A percentile compares a stretch with the other conserved stretches of the same genome.
Conservation (phyloP, 257 asterid genomes). For the Coffea eugenioides region DNA sequence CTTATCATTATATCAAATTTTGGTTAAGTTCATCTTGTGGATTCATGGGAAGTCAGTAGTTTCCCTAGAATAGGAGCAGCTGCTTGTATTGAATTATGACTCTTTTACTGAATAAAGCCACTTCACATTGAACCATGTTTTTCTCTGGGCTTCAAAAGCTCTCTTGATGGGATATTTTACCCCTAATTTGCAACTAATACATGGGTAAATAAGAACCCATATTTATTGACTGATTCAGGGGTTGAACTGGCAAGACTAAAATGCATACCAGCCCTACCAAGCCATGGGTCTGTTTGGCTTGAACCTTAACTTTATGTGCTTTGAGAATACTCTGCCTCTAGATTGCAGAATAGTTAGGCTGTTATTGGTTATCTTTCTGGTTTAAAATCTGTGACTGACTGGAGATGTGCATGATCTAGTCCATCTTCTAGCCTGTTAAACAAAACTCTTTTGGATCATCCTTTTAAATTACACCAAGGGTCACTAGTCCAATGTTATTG, state of each 20-base stretch:
- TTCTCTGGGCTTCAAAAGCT: constrained; percentile 2
- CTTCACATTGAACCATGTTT: not conserved
- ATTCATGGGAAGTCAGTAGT: not conserved
- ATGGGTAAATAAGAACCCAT: no score
- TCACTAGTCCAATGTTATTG: not conserved
- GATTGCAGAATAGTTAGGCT: not conserved
- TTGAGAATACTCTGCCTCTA: not conserved
- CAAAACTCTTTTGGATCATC: not conserved
- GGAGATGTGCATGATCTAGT: not conserved
- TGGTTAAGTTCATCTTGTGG: not conserved
- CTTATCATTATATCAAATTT: not conserved
- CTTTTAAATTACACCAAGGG: no score
- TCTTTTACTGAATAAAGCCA: not conserved
- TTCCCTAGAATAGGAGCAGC: not conserved
- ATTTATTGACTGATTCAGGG: not conserved
- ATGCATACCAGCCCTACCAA: not conserved
- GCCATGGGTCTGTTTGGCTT: constrained; percentile 1
- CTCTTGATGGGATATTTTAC: no score
- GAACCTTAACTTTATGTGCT: not conserved
- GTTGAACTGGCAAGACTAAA: not conserved
- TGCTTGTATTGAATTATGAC: not conserved
- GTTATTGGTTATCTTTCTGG: not conserved
- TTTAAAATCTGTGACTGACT: not conserved
- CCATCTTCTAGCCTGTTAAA: not conserved
- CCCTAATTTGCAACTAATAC: no score